A percentile compares a stretch with the other conserved stretches of the same genome.
Evolutionary conservation across 345 rosid species (phyloP).

Genomic region (Sisymbrium altissimum): DNA sequence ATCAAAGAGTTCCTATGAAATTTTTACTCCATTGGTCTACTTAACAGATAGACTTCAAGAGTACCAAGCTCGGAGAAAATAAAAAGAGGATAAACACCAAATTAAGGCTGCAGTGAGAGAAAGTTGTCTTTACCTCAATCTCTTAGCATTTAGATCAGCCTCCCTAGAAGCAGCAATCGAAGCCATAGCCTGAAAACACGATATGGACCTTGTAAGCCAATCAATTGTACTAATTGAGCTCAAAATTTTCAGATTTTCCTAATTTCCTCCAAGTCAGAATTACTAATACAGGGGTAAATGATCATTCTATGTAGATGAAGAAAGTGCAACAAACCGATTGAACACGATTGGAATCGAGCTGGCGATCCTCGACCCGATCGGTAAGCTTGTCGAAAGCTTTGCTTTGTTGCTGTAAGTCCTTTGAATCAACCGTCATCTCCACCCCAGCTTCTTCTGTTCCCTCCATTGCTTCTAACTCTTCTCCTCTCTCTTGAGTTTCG

Average conservation of each 20-base stretch:
- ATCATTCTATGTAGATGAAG: not conserved
- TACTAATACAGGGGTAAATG: not conserved
- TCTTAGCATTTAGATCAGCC: constrained; percentile 83
- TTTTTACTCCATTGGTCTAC: too few relatives aligned
- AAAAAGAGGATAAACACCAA: too few relatives aligned
- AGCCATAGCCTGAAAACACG: constrained; percentile 81
- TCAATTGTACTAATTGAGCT: constrained; percentile 3
- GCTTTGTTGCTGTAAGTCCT: constrained; percentile 96
- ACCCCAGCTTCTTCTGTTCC: constrained; percentile 61
- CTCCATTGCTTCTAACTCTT: constrained; percentile 51
- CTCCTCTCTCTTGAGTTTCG: constrained; percentile 2
- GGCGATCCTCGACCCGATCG: constrained; percentile 98
- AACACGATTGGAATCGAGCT: constrained; percentile 92
- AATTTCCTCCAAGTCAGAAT: not conserved
- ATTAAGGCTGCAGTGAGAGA: not conserved
- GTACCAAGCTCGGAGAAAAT: too few relatives aligned
- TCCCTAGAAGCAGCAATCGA: constrained; percentile 84
- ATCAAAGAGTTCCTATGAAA: not conserved
- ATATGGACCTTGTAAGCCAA: not conserved
- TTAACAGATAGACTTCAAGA: too few relatives aligned
- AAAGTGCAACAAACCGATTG: constrained; percentile 54
- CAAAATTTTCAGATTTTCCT: not conserved
- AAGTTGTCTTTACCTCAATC: constrained; percentile 52
- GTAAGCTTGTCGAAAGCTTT: constrained; percentile 97
- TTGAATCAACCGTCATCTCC: constrained; percentile 66